Percentiles rank a stretch among this genome's conserved stretches.
phyloP scores from a whole-genome alignment of 345 rosid species.

The Melastoma malabathricum region DNA sequence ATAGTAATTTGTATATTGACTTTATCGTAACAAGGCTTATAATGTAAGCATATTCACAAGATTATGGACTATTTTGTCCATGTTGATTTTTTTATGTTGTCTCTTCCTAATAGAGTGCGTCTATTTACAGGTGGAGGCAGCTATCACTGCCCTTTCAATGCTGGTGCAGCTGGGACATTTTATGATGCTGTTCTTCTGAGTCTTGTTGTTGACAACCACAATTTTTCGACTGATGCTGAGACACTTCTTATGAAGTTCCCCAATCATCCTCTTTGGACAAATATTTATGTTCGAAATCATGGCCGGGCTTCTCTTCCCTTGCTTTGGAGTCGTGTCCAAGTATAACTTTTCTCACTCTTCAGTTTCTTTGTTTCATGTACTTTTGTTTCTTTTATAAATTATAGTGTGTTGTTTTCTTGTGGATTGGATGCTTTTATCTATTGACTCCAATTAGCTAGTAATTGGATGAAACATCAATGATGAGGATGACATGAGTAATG shows the following conservation, averaged over 20 bases:
- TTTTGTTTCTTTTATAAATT: neutral
- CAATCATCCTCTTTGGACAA: constrained; percentile 86
- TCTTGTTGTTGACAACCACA: constrained; percentile 78
- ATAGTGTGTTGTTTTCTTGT: neutral
- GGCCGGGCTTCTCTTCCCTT: constrained; percentile 94
- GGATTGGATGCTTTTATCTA: too few species aligned
- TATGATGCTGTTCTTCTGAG: constrained; percentile 95
- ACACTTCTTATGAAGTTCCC: constrained; percentile 95
- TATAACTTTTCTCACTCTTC: constrained; percentile 20
- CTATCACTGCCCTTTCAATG: constrained; percentile 64
- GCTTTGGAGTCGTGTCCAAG: constrained; percentile 99
- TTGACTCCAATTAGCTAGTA: too few species aligned
- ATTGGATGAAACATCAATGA: too few species aligned
- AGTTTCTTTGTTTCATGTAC: neutral
- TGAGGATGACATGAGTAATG: too few species aligned
- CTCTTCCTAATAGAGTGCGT: constrained; percentile 2
- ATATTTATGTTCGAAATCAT: constrained; percentile 68
- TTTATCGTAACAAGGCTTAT: too few species aligned
- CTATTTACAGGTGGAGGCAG: constrained; percentile 70
- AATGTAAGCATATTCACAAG: neutral
- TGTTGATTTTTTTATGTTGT: constrained; percentile 1
- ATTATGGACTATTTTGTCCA: neutral
- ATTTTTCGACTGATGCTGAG: constrained; percentile 75
- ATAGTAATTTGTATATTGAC: too few species aligned
- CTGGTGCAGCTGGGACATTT: constrained; percentile 95